These are phyloP conservation scores for Auriscalpium vulgare DNA, from an alignment of 768 basidiomycete species.

Conservation along the genomic window DNA sequence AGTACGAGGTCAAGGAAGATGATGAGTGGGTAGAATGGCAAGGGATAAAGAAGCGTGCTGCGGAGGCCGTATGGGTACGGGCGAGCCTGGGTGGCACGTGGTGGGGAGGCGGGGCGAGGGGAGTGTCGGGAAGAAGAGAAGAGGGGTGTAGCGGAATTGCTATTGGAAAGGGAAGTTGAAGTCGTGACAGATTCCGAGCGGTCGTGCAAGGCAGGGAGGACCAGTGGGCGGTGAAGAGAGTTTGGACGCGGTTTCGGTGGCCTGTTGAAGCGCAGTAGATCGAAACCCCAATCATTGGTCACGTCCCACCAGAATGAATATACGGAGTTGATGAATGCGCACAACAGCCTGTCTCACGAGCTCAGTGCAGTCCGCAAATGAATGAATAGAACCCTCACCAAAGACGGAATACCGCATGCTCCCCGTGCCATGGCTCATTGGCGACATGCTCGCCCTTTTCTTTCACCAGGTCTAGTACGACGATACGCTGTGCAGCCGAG, in stretches of 20 bases:
- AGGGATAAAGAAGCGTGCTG: conserved; percentile 64
- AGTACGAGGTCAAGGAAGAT: conserved; percentile 80
- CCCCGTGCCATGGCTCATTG: conserved; percentile 58
- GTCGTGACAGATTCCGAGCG: conserved; percentile 16
- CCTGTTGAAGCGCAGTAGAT: conserved; percentile 42
- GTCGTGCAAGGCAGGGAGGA: conserved; percentile 41
- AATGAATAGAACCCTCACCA: conserved; percentile 50
- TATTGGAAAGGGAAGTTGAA: background rate
- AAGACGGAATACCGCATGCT: conserved; percentile 71
- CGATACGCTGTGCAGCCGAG: conserved; percentile 80
- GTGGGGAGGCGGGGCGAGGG: background rate
- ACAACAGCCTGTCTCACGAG: conserved; percentile 58
- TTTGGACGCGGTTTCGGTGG: conserved; percentile 13
- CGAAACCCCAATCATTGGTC: conserved; percentile 95
- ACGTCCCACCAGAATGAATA: conserved; percentile 99
- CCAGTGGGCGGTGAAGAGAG: conserved; percentile 33
- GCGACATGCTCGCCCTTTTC: conserved; percentile 36
- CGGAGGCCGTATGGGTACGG: conserved; percentile 69
- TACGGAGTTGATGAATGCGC: conserved; percentile 79
- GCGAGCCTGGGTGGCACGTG: conserved; percentile 6
- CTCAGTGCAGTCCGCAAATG: background rate
- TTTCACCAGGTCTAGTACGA: conserved; percentile 50
- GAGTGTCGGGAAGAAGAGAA: background rate
- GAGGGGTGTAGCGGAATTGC: background rate
- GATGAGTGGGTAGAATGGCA: conserved; percentile 76